Percentiles rank a stretch among this genome's conserved stretches.
Evolutionary conservation across 768 basidiomycete species (phyloP).

Genomic region (Serendipita sp.): DNA sequence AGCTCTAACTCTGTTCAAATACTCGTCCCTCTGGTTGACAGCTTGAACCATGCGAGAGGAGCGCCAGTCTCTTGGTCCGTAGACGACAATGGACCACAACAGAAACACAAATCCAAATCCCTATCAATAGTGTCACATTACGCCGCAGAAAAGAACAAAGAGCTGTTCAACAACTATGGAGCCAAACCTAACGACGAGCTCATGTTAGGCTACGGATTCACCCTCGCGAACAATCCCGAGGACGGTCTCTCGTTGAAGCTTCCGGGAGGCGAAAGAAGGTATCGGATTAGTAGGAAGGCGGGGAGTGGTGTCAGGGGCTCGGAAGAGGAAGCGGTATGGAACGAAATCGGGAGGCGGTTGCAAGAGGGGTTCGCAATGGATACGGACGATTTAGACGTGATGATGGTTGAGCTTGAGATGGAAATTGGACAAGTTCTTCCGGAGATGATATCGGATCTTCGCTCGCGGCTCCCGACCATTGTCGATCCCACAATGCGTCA

Average conservation of each 20-base stretch:
- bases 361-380: constrained; percentile 32
- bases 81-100: constrained; percentile 13
- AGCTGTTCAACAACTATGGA: constrained; percentile 86
- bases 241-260: constrained; percentile 73
- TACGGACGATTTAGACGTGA: constrained; percentile 15
- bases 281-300: neutral
- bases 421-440: constrained; percentile 48
- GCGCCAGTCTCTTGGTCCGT: constrained; percentile 75
- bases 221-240: constrained; percentile 60
- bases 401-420: constrained; percentile 30
- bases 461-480: constrained; percentile 33
- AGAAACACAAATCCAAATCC: constrained; percentile 7
- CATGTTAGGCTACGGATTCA: constrained; percentile 84
- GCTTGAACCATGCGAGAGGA: constrained; percentile 68
- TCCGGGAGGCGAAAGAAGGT: constrained; percentile 27
- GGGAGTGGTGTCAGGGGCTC: constrained; percentile 10
- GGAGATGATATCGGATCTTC: constrained; percentile 44
- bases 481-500: neutral
- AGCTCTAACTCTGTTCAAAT: constrained; percentile 48
- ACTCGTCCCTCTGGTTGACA: constrained; percentile 74
- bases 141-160: constrained; percentile 25
- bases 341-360: constrained; percentile 32
- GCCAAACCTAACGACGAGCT: constrained; percentile 81
- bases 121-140: constrained; percentile 42
- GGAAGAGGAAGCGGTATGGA: constrained; percentile 46